Percentiles rank a stretch among this genome's conserved stretches.
Evolutionary conservation across 768 basidiomycete genomes (phyloP).

Genomic region (Pilatotrama ljubarskyi): DNA sequence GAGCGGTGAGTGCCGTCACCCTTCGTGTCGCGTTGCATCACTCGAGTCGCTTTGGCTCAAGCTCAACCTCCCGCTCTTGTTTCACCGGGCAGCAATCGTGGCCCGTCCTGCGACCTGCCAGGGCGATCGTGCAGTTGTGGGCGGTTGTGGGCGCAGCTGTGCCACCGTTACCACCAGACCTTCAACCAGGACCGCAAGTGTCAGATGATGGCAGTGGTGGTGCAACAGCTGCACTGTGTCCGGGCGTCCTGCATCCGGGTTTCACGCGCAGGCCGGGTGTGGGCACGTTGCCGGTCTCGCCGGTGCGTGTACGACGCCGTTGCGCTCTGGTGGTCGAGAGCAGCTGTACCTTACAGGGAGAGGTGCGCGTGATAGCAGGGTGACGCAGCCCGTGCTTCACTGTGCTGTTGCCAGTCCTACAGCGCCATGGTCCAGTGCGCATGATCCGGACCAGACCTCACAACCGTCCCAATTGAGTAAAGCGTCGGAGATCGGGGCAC

Average conservation of each 20-base stretch:
- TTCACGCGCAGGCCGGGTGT: too few species aligned
- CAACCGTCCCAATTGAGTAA: too few species aligned
- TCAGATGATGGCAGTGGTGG: background rate
- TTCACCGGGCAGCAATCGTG: background rate
- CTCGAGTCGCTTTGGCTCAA: background rate
- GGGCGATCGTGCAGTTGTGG: background rate
- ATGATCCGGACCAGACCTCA: too few species aligned
- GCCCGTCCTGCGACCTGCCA: background rate
- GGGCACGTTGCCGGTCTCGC: too few species aligned
- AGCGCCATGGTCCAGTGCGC: too few species aligned
- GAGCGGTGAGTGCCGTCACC: background rate
- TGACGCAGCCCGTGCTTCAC: too few species aligned
- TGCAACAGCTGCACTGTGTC: background rate
- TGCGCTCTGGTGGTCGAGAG: too few species aligned
- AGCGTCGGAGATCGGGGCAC: too few species aligned
- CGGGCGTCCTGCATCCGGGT: background rate
- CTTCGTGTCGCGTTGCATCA: background rate
- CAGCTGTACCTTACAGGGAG: too few species aligned
- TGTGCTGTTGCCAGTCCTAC: too few species aligned
- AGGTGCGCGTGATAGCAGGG: too few species aligned
- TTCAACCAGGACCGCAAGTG: background rate
- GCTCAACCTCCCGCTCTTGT: background rate
- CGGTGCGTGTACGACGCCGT: too few species aligned
- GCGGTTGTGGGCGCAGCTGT: slow-evolving; percentile 10
- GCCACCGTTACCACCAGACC: background rate